These are phyloP conservation scores for Williopsis jadinii DNA, from an alignment of 1,139 yeast genomes.

Conservation along the genomic window DNA sequence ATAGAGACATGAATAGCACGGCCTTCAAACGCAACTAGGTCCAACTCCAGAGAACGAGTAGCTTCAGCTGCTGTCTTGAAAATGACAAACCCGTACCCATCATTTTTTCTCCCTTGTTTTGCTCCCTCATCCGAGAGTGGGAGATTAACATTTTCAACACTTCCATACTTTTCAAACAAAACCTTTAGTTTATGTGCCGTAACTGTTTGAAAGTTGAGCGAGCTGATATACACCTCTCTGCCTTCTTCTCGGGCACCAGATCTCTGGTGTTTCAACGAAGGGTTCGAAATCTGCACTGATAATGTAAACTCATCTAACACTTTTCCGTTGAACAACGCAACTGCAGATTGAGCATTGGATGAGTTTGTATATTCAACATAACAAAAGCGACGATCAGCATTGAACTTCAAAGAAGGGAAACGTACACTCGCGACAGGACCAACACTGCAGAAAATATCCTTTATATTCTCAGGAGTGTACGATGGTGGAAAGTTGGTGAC, in stretches of 20 bases:
- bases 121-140: constrained; percentile 35
- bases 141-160: constrained; percentile 42
- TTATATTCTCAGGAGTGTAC: constrained; percentile 35
- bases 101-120: constrained; percentile 29
- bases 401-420: constrained; percentile 57
- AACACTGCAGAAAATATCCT: constrained; percentile 33
- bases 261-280: constrained; percentile 32
- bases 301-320: constrained; percentile 29
- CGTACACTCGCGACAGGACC: constrained; percentile 49
- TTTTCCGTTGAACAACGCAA: constrained; percentile 35
- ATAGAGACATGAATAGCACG: constrained; percentile 38
- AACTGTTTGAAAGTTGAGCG: constrained; percentile 38
- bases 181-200: constrained; percentile 24
- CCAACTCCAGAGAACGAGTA: constrained; percentile 32
- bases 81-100: constrained; percentile 54
- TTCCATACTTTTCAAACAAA: constrained; percentile 36
- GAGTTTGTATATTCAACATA: constrained; percentile 53
- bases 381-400: constrained; percentile 62
- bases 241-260: constrained; percentile 42
- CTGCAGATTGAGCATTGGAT: constrained; percentile 43
- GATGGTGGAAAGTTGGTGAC: constrained; percentile 69
- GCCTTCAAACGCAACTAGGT: constrained; percentile 33
- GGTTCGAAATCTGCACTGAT: constrained; percentile 54
- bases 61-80: constrained; percentile 36
- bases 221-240: constrained; percentile 47